Base-by-base conservation (phyloP, 2,329 filamentous ascomycete species). In the Cercospora zeina region DNA sequence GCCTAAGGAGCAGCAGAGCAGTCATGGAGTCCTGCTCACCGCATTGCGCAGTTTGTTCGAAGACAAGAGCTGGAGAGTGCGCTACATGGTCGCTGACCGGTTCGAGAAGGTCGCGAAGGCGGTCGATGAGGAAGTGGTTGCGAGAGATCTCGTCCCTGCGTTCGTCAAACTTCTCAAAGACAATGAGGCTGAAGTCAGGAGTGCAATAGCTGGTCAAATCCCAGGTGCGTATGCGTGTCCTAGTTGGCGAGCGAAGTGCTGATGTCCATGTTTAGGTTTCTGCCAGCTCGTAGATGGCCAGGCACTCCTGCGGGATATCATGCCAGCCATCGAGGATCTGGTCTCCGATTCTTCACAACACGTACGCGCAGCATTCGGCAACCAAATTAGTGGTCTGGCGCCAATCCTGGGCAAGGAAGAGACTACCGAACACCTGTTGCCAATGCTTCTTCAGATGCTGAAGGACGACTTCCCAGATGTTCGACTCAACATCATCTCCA, bases 101-200 rank as follows among this genome's bases (percentile, higher is more conserved):
- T 99, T 97, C 74, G 95, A 99, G 79, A 97, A 97, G 92, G 96
- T 99, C 76, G 95, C 95, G 66, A 97, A 97, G 82, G 95, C 95
- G 33, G 95, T 99, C 55, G 93, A 97, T 74, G 93, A 97, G 70
- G 95, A 99, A 79, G 93, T 97, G 62, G 89, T 99, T 56, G 89
- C 89, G 63, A 85, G 95, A 73, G 95, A 99, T 78, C 84, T 99
- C 69, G 93, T 97, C 11, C 95, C 95, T 34, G 90, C 95, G 9
- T 99, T 99, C 74, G 93, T 97, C 67, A 97, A 97, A 81, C 86
- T 99, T 57, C 83, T 99, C 67, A 99, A 99, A 79, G 95, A 99
- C 75, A 96, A 91, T 70, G 95, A 99, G 78, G 95, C 95, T 24
- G 95, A 99, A 79, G 95, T 99, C 65, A 89, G 95, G 75, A 97